phyloP scores from a whole-genome alignment of 164 flowering plant species.

The Magnolia kwangsiensis region DNA sequence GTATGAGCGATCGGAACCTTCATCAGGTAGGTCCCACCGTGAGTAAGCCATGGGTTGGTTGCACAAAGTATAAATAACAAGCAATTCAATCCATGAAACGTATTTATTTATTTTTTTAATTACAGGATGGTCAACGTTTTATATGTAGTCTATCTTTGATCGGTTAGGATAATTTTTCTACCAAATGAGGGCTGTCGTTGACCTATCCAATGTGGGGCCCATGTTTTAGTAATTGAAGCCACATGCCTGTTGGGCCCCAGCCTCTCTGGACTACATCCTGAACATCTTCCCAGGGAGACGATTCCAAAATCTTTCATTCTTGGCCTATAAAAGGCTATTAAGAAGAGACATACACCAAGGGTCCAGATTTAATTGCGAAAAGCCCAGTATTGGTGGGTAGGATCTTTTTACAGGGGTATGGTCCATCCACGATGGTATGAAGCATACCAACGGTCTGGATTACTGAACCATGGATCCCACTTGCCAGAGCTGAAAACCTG shows the following conservation, averaged over 20 bases:
- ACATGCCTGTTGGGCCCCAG: background rate
- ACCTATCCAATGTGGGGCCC: background rate
- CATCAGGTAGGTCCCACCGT: background rate
- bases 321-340: background rate
- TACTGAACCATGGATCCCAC: too few species aligned
- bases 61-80: too few species aligned
- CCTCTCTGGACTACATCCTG: background rate
- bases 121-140: background rate
- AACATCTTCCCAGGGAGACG: background rate
- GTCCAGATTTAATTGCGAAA: too few species aligned
- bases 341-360: too few species aligned
- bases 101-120: too few species aligned
- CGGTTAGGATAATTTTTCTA: background rate
- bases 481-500: too few species aligned
- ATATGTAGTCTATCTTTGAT: background rate
- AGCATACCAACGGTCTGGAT: too few species aligned
- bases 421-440: too few species aligned
- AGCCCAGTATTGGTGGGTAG: too few species aligned
- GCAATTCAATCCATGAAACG: background rate
- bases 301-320: background rate
- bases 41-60: background rate
- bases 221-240: background rate
- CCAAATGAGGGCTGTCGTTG: background rate
- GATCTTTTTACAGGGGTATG: too few species aligned
- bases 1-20: background rate